A percentile compares a stretch with the other conserved stretches of the same genome.
phyloP scores from a whole-genome alignment of 495 filamentous ascomycete species.

The Bryoglossum gracile region DNA sequence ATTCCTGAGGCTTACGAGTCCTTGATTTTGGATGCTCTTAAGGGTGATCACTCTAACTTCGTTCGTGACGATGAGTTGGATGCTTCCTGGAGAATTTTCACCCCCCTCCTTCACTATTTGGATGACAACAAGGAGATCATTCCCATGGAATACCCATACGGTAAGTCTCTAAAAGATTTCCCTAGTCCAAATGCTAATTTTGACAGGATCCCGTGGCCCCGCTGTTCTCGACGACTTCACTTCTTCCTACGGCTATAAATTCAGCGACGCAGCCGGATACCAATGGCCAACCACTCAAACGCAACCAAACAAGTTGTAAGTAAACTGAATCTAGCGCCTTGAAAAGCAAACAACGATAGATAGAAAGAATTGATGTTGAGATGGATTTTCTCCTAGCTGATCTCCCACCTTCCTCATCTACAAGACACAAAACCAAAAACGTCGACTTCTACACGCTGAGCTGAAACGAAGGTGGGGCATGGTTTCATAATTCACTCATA shows the following conservation, averaged over 20 bases:
- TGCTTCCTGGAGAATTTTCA: conserved; percentile 98
- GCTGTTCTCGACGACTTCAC: conserved; percentile 98
- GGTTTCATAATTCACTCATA: too few relatives aligned
- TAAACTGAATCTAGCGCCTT: conserved; percentile 7
- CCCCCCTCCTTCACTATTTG: conserved; percentile 92
- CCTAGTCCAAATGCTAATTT: conserved; percentile 9
- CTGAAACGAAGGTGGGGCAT: too few relatives aligned
- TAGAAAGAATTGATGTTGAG: conserved; percentile 18
- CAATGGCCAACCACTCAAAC: conserved; percentile 73
- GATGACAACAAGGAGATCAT: conserved; percentile 99
- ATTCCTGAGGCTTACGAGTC: conserved; percentile 99
- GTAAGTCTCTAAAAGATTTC: too few relatives aligned
- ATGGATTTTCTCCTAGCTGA: neutral
- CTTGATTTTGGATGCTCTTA: conserved; percentile 92
- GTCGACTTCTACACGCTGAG: too few relatives aligned
- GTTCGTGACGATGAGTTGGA: conserved; percentile 98
- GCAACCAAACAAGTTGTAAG: conserved; percentile 26
- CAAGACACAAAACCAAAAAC: too few relatives aligned
- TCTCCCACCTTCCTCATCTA: too few relatives aligned
- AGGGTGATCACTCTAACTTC: conserved; percentile 99
- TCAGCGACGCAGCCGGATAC: conserved; percentile 93
- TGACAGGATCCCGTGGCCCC: conserved; percentile 84
- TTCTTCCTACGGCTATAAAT: conserved; percentile 95
- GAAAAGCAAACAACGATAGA: conserved; percentile 12
- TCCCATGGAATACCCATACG: conserved; percentile 99